Conservation (phyloP, 352 stramenopile genomes). For the Globisporangium nagaii region DNA sequence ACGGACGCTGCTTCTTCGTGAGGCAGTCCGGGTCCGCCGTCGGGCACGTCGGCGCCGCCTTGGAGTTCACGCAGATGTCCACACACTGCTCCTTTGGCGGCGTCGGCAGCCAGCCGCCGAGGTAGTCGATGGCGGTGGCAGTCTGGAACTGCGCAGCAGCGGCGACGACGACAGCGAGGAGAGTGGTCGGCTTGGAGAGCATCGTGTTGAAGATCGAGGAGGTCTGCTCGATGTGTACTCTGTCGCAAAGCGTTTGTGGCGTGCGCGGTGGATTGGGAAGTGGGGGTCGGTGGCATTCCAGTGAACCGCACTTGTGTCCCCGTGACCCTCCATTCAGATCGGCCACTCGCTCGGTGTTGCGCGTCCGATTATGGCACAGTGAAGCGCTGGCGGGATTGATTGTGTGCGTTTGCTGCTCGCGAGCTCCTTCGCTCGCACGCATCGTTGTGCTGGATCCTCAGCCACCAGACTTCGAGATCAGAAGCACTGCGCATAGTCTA, state of each 20-base stretch:
- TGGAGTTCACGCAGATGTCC: conserved; percentile 66
- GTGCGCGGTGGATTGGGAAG: not conserved
- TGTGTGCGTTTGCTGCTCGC: too few relatives aligned
- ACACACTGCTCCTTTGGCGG: conserved; percentile 49
- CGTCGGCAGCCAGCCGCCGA: conserved; percentile 51
- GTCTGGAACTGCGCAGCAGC: conserved; percentile 4
- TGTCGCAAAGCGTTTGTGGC: not conserved
- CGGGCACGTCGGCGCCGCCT: conserved; percentile 46
- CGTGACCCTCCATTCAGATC: not conserved
- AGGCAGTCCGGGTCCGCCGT: conserved; percentile 43
- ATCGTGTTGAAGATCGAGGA: not conserved
- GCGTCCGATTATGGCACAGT: too few relatives aligned
- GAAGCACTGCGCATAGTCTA: too few relatives aligned
- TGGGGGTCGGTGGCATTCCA: not conserved
- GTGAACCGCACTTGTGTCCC: not conserved
- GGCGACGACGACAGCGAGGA: conserved; percentile 1
- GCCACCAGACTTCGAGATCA: too few relatives aligned
- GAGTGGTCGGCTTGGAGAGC: conserved; percentile 10
- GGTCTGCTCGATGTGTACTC: too few relatives aligned
- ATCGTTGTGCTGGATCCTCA: too few relatives aligned
- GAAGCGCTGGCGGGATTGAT: too few relatives aligned
- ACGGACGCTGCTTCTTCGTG: conserved; percentile 54
- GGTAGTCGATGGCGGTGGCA: conserved; percentile 40
- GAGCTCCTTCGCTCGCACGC: too few relatives aligned
- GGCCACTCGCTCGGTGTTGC: not conserved